These are phyloP conservation scores for Picea abies DNA, from an alignment of 83 land plant species.

Conservation along the genomic window DNA sequence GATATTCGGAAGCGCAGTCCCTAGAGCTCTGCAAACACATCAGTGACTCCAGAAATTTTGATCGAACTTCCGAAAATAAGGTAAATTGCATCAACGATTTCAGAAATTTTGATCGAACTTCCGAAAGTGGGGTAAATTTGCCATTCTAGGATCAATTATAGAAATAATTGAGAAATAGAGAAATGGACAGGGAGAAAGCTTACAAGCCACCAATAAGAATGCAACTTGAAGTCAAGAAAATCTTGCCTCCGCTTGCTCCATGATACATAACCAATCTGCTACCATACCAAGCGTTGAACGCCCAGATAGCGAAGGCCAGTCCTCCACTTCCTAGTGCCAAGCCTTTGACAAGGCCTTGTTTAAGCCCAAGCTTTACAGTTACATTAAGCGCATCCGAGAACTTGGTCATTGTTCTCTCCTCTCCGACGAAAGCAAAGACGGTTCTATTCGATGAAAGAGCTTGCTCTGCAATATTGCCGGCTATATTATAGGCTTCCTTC, in stretches of 20 bases:
- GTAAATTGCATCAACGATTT: too few species aligned
- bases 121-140: too few species aligned
- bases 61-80: too few species aligned
- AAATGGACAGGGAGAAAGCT: too few species aligned
- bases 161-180: not conserved
- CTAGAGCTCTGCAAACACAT: too few species aligned
- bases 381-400: conserved; percentile 29
- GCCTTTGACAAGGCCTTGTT: not conserved
- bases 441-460: too few species aligned
- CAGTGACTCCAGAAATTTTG: conserved; percentile 16
- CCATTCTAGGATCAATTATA: too few species aligned
- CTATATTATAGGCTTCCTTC: conserved; percentile 18
- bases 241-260: too few species aligned
- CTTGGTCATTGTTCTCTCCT: conserved; percentile 21
- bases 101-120: too few species aligned
- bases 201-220: not conserved
- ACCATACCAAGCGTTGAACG: not conserved
- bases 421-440: not conserved
- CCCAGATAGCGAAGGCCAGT: conserved; percentile 6
- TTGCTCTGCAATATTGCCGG: too few species aligned
- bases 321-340: not conserved
- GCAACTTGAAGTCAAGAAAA: not conserved
- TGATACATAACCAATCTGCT: not conserved
- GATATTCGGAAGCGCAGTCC: too few species aligned
- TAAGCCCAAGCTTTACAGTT: conserved; percentile 35